Evolutionary conservation across 2,329 filamentous ascomycete species (phyloP).

Genomic region (Cladosporium velox): DNA sequence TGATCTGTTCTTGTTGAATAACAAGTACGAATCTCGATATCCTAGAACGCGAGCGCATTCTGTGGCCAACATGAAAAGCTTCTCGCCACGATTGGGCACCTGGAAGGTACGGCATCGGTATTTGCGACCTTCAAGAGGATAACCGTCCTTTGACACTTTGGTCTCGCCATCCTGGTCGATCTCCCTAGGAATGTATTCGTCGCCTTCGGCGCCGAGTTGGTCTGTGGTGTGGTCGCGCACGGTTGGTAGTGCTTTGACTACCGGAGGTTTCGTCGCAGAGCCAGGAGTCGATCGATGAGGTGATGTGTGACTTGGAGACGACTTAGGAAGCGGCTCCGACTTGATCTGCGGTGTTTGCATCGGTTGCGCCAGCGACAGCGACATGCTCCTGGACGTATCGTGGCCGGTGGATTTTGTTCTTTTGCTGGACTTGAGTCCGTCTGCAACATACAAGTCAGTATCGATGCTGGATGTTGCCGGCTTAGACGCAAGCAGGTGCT

Average conservation of each 20-base stretch:
- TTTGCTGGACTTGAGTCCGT: constrained; percentile 47
- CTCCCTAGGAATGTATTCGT: constrained; percentile 94
- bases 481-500: neutral
- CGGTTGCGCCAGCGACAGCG: constrained; percentile 40
- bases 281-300: constrained; percentile 78
- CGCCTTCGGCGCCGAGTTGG: constrained; percentile 82
- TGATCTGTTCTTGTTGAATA: constrained; percentile 98
- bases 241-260: constrained; percentile 91
- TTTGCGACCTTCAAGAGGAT: constrained; percentile 77
- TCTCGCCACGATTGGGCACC: constrained; percentile 85
- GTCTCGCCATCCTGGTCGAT: constrained; percentile 91
- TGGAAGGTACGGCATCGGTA: constrained; percentile 93
- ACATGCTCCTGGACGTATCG: constrained; percentile 18
- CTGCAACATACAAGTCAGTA: constrained; percentile 36
- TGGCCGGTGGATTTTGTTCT: constrained; percentile 25
- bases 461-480: no score
- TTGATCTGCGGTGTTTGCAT: constrained; percentile 59
- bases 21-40: constrained; percentile 94
- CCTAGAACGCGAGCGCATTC: constrained; percentile 92
- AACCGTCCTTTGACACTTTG: constrained; percentile 83
- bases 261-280: constrained; percentile 61
- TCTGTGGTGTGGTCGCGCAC: constrained; percentile 97
- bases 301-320: constrained; percentile 60
- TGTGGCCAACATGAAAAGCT: constrained; percentile 97
- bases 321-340: constrained; percentile 50